A percentile compares a stretch with the other conserved stretches of the same genome.
phyloP scores from a whole-genome alignment of 2,329 filamentous ascomycete genomes.

The Botrytis fragariae region DNA sequence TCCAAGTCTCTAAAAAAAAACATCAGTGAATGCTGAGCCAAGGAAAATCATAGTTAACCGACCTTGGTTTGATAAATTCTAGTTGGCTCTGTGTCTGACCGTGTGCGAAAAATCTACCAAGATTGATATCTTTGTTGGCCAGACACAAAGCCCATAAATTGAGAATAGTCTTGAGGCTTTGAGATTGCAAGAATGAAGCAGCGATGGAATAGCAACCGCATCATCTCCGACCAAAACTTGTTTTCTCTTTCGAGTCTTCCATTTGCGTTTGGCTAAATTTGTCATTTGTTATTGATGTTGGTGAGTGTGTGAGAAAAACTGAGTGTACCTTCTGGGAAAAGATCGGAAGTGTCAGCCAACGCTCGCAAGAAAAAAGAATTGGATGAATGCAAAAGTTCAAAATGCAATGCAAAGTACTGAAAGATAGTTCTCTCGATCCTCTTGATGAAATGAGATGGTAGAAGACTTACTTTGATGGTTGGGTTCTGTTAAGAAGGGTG shows the following conservation, averaged over 20 bases:
- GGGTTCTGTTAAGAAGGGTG: not conserved
- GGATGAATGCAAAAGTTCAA: not conserved
- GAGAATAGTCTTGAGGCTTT: not conserved
- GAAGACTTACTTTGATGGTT: not conserved
- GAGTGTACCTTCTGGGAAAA: not conserved
- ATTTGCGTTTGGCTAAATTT: not conserved
- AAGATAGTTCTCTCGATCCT: not conserved
- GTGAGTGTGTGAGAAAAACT: no score
- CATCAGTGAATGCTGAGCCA: not conserved
- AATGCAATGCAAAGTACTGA: not conserved
- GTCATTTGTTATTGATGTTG: not conserved
- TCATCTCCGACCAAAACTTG: no score
- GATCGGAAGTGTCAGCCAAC: not conserved
- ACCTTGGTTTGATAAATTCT: not conserved
- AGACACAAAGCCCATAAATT: not conserved
- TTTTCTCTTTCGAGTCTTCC: not conserved
- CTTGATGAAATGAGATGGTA: not conserved
- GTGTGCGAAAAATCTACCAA: not conserved
- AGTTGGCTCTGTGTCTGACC: not conserved
- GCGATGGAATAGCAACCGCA: not conserved
- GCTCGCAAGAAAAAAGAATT: not conserved
- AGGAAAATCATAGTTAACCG: not conserved
- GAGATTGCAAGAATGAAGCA: not conserved
- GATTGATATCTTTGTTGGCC: not conserved
- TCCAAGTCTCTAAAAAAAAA: not conserved